phyloP scores from a whole-genome alignment of 2,329 filamentous ascomycete genomes.

The Aspergillus felis region DNA sequence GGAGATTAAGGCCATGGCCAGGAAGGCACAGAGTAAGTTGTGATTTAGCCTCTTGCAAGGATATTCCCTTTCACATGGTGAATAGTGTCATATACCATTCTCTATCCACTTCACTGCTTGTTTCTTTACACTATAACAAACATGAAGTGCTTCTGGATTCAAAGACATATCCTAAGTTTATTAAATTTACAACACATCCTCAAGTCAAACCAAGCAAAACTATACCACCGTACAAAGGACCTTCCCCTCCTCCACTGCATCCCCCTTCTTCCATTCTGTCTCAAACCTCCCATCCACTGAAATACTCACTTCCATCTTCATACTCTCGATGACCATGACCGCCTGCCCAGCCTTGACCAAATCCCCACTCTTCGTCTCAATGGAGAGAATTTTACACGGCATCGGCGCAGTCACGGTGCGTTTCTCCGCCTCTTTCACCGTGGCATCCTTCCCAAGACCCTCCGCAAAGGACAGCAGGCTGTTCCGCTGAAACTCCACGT shows the following conservation, averaged over 20 bases:
- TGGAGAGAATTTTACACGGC: constrained; percentile 35
- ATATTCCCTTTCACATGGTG: too few relatives aligned
- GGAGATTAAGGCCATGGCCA: constrained; percentile 31
- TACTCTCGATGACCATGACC: constrained; percentile 41
- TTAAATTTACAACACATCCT: too few relatives aligned
- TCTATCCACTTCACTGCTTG: too few relatives aligned
- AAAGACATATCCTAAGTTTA: too few relatives aligned
- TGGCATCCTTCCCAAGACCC: constrained; percentile 15
- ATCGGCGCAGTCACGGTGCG: constrained; percentile 22
- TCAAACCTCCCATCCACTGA: constrained; percentile 25
- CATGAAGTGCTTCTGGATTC: too few relatives aligned
- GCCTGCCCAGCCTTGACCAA: constrained; percentile 28
- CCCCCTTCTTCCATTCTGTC: constrained; percentile 24
- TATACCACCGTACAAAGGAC: constrained; percentile 18
- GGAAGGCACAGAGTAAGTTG: constrained; percentile 4
- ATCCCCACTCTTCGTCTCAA: constrained; percentile 30
- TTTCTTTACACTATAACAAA: too few relatives aligned
- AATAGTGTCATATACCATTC: too few relatives aligned
- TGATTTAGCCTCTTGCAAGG: too few relatives aligned
- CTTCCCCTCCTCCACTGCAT: constrained; percentile 32
- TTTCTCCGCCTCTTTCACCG: background rate
- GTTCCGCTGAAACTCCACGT: constrained; percentile 23
- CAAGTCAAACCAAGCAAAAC: constrained; percentile 8
- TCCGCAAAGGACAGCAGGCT: constrained; percentile 27
- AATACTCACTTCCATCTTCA: constrained; percentile 43